Evolutionary conservation across 257 asterid genomes (phyloP).

Genomic region (Prunella vulgaris): DNA sequence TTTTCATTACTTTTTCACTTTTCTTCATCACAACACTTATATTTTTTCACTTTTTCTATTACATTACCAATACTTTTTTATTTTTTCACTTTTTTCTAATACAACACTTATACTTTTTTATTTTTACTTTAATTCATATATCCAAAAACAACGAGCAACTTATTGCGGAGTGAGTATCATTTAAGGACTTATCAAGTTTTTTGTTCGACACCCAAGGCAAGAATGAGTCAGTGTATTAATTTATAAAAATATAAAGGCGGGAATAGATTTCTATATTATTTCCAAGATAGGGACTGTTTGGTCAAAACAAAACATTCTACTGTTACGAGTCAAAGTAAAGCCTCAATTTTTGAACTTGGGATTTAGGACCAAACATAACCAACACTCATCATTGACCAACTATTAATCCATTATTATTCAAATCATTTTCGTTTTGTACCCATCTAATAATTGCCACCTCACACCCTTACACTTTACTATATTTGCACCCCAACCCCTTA

Average conservation of each 20-base stretch:
- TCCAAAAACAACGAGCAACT: too few relatives aligned
- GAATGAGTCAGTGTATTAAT: too few relatives aligned
- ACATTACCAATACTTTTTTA: too few relatives aligned
- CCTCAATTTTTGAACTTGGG: slow-evolving; percentile 24
- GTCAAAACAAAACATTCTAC: neutral
- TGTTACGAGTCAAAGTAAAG: slow-evolving; percentile 28
- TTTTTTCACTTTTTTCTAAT: too few relatives aligned
- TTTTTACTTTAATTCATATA: too few relatives aligned
- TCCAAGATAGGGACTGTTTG: neutral
- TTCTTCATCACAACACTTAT: too few relatives aligned
- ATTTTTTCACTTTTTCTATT: too few relatives aligned
- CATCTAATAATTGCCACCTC: neutral
- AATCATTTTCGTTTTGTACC: neutral
- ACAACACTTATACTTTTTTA: too few relatives aligned
- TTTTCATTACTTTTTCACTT: too few relatives aligned
- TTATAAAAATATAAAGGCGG: neutral
- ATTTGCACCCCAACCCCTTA: neutral
- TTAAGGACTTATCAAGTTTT: too few relatives aligned
- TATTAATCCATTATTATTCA: neutral
- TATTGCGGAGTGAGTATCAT: too few relatives aligned
- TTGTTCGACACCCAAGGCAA: too few relatives aligned
- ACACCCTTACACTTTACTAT: neutral
- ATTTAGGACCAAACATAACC: neutral
- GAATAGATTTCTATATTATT: neutral
- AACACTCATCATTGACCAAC: slow-evolving; percentile 22